Conservation (phyloP, 805 yeast species). For the Metschnikowia lochheadii region DNA sequence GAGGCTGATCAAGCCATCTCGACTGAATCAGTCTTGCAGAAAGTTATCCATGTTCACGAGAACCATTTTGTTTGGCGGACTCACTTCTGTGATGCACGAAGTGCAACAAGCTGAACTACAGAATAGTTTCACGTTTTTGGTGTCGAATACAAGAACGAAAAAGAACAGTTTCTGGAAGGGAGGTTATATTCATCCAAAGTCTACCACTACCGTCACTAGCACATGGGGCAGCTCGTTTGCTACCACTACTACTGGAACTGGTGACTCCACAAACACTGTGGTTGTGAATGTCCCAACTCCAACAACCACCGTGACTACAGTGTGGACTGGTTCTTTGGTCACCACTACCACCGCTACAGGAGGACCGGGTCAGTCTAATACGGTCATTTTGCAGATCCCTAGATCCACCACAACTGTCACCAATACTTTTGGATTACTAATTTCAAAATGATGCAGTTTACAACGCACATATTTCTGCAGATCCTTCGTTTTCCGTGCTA, state of each 20-base stretch:
- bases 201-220: constrained; percentile 7
- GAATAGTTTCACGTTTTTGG: constrained; percentile 36
- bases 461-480: not conserved
- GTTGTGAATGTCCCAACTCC: constrained; percentile 12
- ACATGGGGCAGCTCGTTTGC: constrained; percentile 13
- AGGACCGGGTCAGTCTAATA: constrained; percentile 2
- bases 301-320: not conserved
- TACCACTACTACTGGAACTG: constrained; percentile 13
- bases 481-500: constrained; percentile 7
- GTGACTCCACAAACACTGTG: constrained; percentile 18
- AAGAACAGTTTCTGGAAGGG: constrained; percentile 51
- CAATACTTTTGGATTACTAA: too few species aligned
- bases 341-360: constrained; percentile 3
- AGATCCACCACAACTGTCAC: constrained; percentile 2
- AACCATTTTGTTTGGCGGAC: constrained; percentile 61
- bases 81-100: constrained; percentile 62
- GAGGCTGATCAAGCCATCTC: constrained; percentile 9
- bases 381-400: constrained; percentile 8
- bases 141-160: constrained; percentile 22
- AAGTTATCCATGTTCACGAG: constrained; percentile 52
- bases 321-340: constrained; percentile 6
- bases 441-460: constrained; percentile 33
- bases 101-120: constrained; percentile 71
- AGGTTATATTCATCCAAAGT: constrained; percentile 40
- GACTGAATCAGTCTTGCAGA: constrained; percentile 3